phyloP scores from a whole-genome alignment of 2,329 filamentous ascomycete genomes.

The Corynespora cassiicola region DNA sequence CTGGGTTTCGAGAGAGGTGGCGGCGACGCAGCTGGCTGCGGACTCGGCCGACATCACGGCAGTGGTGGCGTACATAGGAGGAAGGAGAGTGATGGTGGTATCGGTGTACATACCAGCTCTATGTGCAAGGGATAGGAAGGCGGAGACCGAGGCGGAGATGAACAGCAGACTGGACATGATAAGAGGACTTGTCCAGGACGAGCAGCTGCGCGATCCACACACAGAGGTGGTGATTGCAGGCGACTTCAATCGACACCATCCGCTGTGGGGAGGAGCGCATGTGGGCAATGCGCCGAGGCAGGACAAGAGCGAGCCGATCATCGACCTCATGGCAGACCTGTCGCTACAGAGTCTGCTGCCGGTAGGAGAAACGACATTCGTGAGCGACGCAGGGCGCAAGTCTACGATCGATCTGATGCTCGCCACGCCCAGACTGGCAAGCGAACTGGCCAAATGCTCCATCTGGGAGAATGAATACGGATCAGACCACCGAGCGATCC shows the following conservation, averaged over 20 bases:
- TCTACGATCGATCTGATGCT: conserved; percentile 16
- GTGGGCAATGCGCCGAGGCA: conserved; percentile 12
- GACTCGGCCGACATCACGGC: conserved; percentile 14
- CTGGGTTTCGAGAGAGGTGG: conserved; percentile 7
- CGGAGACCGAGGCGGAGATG: conserved; percentile 9
- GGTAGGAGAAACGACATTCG: conserved; percentile 6
- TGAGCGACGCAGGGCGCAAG: background rate
- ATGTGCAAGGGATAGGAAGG: conserved; percentile 7
- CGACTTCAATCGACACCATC: conserved; percentile 5
- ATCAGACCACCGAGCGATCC: conserved; percentile 16
- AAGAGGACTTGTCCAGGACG: conserved; percentile 10
- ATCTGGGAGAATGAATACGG: conserved; percentile 14
- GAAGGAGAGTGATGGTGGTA: conserved; percentile 11
- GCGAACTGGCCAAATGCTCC: conserved; percentile 11
- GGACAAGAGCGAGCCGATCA: conserved; percentile 16
- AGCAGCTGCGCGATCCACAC: conserved; percentile 12
- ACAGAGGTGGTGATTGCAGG: conserved; percentile 5
- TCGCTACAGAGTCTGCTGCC: conserved; percentile 18
- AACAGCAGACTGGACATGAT: conserved; percentile 13
- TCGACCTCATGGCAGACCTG: conserved; percentile 19
- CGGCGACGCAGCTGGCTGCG: conserved; percentile 10
- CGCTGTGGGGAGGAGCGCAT: conserved; percentile 14
- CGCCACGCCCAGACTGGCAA: conserved; percentile 11
- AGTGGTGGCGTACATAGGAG: conserved; percentile 7
- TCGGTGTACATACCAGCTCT: conserved; percentile 13